phyloP scores from a whole-genome alignment of 2,329 filamentous ascomycete species.

The Monilinia vaccinii-corymbosi region DNA sequence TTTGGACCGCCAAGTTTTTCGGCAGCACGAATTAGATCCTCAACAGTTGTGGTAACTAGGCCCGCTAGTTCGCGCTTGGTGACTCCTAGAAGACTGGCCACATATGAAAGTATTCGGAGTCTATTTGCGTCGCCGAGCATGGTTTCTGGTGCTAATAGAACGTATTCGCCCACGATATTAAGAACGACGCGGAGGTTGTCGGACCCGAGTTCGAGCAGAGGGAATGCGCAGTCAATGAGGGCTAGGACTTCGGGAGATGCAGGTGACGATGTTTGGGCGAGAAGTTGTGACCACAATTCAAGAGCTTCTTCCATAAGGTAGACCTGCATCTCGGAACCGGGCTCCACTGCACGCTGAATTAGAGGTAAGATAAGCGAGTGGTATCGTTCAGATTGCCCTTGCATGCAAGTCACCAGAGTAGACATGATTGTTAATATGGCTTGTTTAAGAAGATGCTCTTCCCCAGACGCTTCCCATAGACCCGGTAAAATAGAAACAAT shows the following conservation, averaged over 20 bases:
- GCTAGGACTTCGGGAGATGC: constrained; percentile 52
- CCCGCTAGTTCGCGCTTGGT: constrained; percentile 49
- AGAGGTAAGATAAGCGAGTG: constrained; percentile 75
- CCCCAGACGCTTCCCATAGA: constrained; percentile 74
- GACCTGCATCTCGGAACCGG: constrained; percentile 63
- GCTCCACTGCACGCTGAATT: constrained; percentile 69
- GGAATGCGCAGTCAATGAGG: constrained; percentile 54
- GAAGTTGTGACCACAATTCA: constrained; percentile 75
- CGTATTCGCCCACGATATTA: constrained; percentile 60
- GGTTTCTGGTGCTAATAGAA: constrained; percentile 59
- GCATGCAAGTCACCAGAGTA: constrained; percentile 79
- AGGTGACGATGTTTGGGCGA: constrained; percentile 56
- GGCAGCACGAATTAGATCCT: constrained; percentile 55
- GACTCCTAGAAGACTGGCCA: constrained; percentile 41
- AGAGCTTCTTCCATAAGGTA: constrained; percentile 88
- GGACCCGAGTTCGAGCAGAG: constrained; percentile 56
- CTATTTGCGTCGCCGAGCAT: constrained; percentile 50
- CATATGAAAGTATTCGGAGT: constrained; percentile 40
- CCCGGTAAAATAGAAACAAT: constrained; percentile 72
- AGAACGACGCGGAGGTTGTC: constrained; percentile 54
- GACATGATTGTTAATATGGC: constrained; percentile 79
- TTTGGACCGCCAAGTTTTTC: constrained; percentile 50
- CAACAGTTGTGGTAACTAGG: constrained; percentile 50
- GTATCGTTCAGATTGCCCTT: constrained; percentile 65
- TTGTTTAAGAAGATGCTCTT: constrained; percentile 86